These are phyloP conservation scores for Cladosporium sphaerospermum DNA, from an alignment of 2,329 filamentous ascomycete species.

Conservation along the genomic window DNA sequence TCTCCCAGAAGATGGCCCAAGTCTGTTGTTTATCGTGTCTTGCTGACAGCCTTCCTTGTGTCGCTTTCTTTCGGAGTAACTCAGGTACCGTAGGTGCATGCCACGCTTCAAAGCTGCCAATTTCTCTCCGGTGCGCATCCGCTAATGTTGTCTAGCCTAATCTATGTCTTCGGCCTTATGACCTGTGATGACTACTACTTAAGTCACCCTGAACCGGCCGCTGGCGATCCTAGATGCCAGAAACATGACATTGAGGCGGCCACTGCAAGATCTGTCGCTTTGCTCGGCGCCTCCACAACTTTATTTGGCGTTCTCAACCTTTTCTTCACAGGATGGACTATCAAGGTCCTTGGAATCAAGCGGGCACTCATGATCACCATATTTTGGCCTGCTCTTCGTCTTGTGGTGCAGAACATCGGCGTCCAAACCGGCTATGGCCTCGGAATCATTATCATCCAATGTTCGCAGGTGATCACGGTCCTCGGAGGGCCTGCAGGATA, in stretches of 20 bases:
- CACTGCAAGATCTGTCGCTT: conserved; percentile 57
- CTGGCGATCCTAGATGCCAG: conserved; percentile 45
- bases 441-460: conserved; percentile 64
- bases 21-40: conserved; percentile 38
- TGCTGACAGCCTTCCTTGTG: conserved; percentile 56
- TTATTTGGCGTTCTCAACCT: conserved; percentile 63
- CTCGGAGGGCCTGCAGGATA: conserved; percentile 65
- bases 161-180: conserved; percentile 67
- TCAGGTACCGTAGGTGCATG: conserved; percentile 35
- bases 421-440: conserved; percentile 54
- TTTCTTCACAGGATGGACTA: conserved; percentile 60
- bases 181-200: conserved; percentile 65
- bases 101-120: neutral
- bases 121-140: neutral
- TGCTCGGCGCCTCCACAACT: conserved; percentile 62
- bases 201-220: conserved; percentile 45
- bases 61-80: conserved; percentile 47
- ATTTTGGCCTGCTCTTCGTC: conserved; percentile 57
- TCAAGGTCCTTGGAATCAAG: conserved; percentile 61
- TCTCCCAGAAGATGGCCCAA: conserved; percentile 18
- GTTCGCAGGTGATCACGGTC: conserved; percentile 61
- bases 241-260: conserved; percentile 57
- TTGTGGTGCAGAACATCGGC: conserved; percentile 58
- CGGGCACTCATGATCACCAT: conserved; percentile 57
- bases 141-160: conserved; percentile 23